Evolutionary conservation across 306 rosid species (phyloP).

Genomic region (Vigna unguiculata): DNA sequence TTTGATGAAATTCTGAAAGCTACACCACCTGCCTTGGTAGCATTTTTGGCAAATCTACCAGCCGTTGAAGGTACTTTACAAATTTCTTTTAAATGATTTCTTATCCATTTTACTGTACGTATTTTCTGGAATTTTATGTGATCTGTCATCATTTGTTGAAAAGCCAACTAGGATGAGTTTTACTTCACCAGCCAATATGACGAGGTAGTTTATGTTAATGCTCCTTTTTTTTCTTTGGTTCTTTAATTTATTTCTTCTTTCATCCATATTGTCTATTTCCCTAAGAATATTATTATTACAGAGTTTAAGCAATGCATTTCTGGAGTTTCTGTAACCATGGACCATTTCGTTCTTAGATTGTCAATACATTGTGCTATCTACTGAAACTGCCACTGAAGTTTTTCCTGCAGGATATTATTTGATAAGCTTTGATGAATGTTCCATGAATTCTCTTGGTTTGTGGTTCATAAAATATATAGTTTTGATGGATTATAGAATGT

Average conservation of each 20-base stretch:
- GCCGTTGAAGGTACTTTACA: constrained; percentile 76
- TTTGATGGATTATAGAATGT: constrained; percentile 13
- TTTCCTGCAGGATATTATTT: background rate
- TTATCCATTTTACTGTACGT: background rate
- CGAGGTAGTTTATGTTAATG: constrained; percentile 9
- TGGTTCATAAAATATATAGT: constrained; percentile 2
- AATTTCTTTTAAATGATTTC: constrained; percentile 10
- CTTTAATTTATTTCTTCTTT: background rate
- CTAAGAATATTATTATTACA: constrained; percentile 9
- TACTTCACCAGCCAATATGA: constrained; percentile 7
- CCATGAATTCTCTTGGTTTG: background rate
- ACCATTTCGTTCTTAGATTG: constrained; percentile 10
- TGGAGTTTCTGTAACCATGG: background rate
- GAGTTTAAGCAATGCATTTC: constrained; percentile 3
- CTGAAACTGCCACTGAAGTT: background rate
- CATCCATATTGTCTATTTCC: background rate
- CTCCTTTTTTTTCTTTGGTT: background rate
- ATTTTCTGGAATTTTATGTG: constrained; percentile 19
- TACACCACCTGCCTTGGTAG: constrained; percentile 82
- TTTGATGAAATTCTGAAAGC: constrained; percentile 86
- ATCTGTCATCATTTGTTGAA: constrained; percentile 5
- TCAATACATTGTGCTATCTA: constrained; percentile 15
- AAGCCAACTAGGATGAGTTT: constrained; percentile 19
- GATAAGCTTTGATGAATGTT: background rate
- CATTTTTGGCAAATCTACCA: constrained; percentile 90